Evolutionary conservation across 1,139 yeast genomes (phyloP).

Genomic region (Candida neerlandica): DNA sequence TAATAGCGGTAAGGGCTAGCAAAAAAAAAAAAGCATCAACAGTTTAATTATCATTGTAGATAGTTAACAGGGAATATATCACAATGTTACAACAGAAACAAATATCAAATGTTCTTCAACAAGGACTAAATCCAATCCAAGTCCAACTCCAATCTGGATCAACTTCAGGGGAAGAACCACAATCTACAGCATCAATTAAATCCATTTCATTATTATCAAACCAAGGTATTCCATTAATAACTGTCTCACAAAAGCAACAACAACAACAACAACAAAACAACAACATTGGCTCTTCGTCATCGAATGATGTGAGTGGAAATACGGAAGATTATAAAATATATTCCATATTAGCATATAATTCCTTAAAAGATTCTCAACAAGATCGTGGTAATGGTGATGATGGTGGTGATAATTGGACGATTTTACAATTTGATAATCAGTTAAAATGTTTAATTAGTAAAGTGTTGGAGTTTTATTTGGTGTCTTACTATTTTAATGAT

Average conservation of each 20-base stretch:
- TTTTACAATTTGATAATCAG: slow-evolving; percentile 35
- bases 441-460: slow-evolving; percentile 29
- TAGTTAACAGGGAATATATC: too few species aligned
- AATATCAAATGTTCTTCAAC: slow-evolving; percentile 44
- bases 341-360: slow-evolving; percentile 45
- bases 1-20: too few species aligned
- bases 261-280: not conserved
- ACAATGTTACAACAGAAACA: slow-evolving; percentile 52
- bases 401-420: slow-evolving; percentile 30
- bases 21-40: too few species aligned
- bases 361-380: not conserved
- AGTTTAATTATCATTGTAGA: not conserved
- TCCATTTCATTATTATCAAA: slow-evolving; percentile 47
- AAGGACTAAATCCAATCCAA: slow-evolving; percentile 35
- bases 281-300: not conserved
- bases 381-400: not conserved
- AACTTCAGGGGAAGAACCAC: not conserved
- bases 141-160: not conserved
- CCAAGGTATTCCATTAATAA: slow-evolving; percentile 45
- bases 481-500: slow-evolving; percentile 11
- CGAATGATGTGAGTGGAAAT: not conserved
- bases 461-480: slow-evolving; percentile 5
- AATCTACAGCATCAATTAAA: slow-evolving; percentile 26
- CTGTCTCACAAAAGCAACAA: slow-evolving; percentile 24
- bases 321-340: slow-evolving; percentile 42